Base-by-base conservation (phyloP, 139 green algal genomes). In the Nannochloris sp. region DNA sequence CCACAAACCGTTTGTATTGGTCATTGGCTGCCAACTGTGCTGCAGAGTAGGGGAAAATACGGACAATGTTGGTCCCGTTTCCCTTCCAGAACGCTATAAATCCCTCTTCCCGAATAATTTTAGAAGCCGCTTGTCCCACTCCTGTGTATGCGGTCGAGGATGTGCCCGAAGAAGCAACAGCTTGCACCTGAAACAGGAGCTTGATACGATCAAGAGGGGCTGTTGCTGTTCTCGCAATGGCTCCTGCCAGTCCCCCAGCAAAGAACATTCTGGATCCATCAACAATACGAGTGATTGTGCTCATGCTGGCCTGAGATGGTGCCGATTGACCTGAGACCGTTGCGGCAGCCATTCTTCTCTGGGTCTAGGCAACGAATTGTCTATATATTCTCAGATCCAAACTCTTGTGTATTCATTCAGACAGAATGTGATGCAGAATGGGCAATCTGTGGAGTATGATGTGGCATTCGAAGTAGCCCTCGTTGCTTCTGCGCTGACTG, bases 41-140 rank as follows among this genome's bases (percentile, higher is more conserved):
- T 20, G 88, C 87, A 1, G 87, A 94, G 73, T 96, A 97, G 13
- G 91, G 91, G 50, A 96, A 95, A 61, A 96, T 91, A 56, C 91
- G 81, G 29, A 96, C 82, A 56, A 95, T 85, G 68, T 96, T 95
- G 25, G 85, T 77, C 6, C 79, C 77, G 69, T 97, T 97, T 57
- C 91, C 91, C 62, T 95, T 95, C 90, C 90, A 97, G 46, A 94
- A 94, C 0, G 90, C 86, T 9, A 81, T 57, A 49, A 95, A 31
- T 14, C 91, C 90, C 66, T 97, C 91, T 65, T 96, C 90, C 36
- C 76, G 86, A 28, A 85, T 68, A 26, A 96, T 95, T 61, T 95
- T 96, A 11, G 11, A 9, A 4, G 82, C 78, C 6, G 90, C 82
- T 66, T 97, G 90, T 0, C 69, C 58, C 3, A 97, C 77, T 8